phyloP scores from a whole-genome alignment of 257 asterid species.

The Penstemon newberryi region DNA sequence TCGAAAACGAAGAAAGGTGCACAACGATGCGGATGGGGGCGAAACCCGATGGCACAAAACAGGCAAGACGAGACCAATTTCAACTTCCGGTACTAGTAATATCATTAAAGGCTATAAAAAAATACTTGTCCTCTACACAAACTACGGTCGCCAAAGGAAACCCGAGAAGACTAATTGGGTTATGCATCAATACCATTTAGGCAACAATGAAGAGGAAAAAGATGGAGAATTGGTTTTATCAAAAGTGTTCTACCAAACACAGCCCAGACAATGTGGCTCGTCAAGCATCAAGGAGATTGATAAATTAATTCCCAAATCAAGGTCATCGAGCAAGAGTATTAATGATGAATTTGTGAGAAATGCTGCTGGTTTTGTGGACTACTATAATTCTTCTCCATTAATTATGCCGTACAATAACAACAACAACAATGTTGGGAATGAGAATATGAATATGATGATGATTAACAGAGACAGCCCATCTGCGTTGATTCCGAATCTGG shows the following conservation, averaged over 20 bases:
- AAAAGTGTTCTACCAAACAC: constrained; percentile 91
- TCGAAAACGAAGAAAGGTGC: constrained; percentile 79
- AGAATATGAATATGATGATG: constrained; percentile 9
- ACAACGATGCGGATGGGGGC: constrained; percentile 69
- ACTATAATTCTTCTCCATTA: constrained; percentile 35
- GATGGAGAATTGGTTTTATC: constrained; percentile 92
- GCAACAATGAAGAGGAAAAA: constrained; percentile 78
- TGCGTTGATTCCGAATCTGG: constrained; percentile 49
- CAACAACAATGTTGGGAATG: constrained; percentile 27
- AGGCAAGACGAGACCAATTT: constrained; percentile 75
- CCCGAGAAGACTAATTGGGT: constrained; percentile 96
- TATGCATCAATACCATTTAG: constrained; percentile 92
- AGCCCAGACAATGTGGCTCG: constrained; percentile 78
- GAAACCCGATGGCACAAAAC: constrained; percentile 98
- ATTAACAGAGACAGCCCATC: constrained; percentile 40
- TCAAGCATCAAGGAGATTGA: constrained; percentile 36
- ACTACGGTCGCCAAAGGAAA: constrained; percentile 82
- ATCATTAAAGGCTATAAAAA: constrained; percentile 74
- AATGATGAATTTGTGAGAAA: constrained; percentile 17
- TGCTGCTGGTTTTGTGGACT: constrained; percentile 39
- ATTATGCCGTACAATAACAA: constrained; percentile 31
- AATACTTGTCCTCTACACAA: constrained; percentile 82
- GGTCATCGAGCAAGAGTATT: constrained; percentile 8
- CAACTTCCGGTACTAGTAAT: constrained; percentile 24
- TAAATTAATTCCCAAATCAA: not conserved